Conservation (phyloP, 2,329 filamentous ascomycete species). For the Trichoderma harzianum region DNA sequence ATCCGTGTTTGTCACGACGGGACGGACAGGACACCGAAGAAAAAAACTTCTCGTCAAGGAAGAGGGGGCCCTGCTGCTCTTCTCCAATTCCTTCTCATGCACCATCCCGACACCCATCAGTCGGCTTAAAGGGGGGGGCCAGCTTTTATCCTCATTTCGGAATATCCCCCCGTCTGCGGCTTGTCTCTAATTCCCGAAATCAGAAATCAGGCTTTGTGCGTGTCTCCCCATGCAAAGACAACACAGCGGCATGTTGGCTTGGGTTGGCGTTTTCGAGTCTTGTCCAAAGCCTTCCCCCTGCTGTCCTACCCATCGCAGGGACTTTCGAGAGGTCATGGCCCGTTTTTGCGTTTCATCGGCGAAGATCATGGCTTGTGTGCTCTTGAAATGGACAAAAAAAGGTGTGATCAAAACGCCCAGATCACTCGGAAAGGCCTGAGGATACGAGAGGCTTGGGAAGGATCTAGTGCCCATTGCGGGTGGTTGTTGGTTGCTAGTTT, state of each 20-base stretch:
- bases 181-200: background rate
- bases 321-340: background rate
- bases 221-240: background rate
- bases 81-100: slow-evolving; percentile 4
- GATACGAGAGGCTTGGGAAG: background rate
- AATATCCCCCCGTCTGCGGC: background rate
- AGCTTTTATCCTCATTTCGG: background rate
- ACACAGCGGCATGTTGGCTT: background rate
- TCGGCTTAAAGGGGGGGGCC: background rate
- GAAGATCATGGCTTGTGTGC: background rate
- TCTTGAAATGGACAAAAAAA: background rate
- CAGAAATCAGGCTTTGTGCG: background rate
- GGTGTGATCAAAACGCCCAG: background rate
- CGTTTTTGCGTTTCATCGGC: background rate
- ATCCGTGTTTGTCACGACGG: slow-evolving; percentile 6
- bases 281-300: background rate
- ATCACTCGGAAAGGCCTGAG: background rate
- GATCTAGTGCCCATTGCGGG: background rate
- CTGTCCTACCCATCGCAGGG: background rate
- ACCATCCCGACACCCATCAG: background rate
- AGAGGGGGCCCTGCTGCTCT: background rate
- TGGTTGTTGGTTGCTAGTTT: slow-evolving; percentile 2
- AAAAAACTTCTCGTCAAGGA: background rate
- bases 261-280: background rate
- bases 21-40: background rate